Conservation (phyloP, 345 rosid genomes). For the Eutrema heterophyllum region DNA sequence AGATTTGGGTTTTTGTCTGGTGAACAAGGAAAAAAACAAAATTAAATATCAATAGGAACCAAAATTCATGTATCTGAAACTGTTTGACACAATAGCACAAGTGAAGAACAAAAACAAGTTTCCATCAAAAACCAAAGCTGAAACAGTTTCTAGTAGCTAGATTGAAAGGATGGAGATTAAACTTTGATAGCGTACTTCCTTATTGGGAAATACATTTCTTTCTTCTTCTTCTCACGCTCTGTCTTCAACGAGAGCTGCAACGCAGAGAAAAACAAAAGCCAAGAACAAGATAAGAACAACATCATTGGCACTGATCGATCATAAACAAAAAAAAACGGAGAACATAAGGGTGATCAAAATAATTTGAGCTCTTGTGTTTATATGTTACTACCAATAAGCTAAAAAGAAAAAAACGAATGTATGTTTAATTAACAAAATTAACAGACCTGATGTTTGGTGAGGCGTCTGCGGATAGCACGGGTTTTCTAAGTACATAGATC, state of each 20-base stretch:
- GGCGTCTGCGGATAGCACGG: too few species aligned
- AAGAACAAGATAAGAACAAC: neutral
- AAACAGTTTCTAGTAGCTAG: slow-evolving; percentile 18
- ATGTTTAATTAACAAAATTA: neutral
- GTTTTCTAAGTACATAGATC: slow-evolving; percentile 98
- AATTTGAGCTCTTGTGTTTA: neutral
- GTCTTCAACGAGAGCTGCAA: slow-evolving; percentile 55
- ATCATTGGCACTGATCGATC: neutral
- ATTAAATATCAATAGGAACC: neutral
- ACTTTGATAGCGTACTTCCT: slow-evolving; percentile 69
- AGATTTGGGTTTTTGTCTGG: neutral
- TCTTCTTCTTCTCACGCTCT: slow-evolving; percentile 60
- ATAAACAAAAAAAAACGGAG: neutral
- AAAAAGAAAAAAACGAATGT: neutral
- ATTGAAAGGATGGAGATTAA: neutral
- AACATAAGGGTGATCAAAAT: too few species aligned
- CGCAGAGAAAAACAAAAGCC: neutral
- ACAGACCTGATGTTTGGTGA: slow-evolving; percentile 84
- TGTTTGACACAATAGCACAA: neutral
- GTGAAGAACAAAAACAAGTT: slow-evolving; percentile 23
- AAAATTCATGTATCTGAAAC: slow-evolving; percentile 1
- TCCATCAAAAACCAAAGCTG: slow-evolving; percentile 8
- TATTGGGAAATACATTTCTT: slow-evolving; percentile 60
- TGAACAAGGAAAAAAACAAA: neutral
- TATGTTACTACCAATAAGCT: neutral